Evolutionary conservation across 164 flowering plant species (phyloP).

Genomic region (Warburgia ugandensis): DNA sequence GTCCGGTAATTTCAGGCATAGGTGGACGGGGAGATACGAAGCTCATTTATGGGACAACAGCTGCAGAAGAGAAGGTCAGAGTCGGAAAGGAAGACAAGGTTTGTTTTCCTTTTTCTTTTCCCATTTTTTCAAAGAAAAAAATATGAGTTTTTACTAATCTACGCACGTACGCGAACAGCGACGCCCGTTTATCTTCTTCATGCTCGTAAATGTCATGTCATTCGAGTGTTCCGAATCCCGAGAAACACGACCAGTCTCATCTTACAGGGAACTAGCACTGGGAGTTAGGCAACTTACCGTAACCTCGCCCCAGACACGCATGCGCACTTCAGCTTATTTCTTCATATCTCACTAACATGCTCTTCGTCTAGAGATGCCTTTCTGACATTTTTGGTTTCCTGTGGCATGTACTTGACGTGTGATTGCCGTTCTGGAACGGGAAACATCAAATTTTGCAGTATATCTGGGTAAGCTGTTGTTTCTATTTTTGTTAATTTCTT

Average conservation of each 20-base stretch:
- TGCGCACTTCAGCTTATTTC: conserved; percentile 6
- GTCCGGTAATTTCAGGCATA: conserved; percentile 37
- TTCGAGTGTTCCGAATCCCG: neutral
- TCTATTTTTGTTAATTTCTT: neutral
- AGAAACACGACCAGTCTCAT: neutral
- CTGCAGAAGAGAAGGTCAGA: conserved; percentile 86
- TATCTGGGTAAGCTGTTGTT: conserved; percentile 68
- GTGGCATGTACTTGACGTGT: conserved; percentile 20
- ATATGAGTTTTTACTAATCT: conserved; percentile 6
- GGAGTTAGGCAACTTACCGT: too few relatives aligned
- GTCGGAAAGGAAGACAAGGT: conserved; percentile 89
- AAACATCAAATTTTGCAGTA: conserved; percentile 38
- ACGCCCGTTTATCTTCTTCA: too few relatives aligned
- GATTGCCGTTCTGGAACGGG: conserved; percentile 25
- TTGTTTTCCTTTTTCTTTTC: neutral
- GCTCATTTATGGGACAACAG: conserved; percentile 92
- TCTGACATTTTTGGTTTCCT: neutral
- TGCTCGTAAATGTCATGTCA: too few relatives aligned
- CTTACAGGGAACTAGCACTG: neutral
- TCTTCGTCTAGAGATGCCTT: too few relatives aligned
- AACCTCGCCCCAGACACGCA: too few relatives aligned
- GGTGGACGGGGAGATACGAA: conserved; percentile 90
- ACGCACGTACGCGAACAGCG: conserved; percentile 2
- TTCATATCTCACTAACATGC: conserved; percentile 5
- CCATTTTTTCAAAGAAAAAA: too few relatives aligned